phyloP scores from a whole-genome alignment of 2,329 filamentous ascomycete species.

The Exophiala phaeomuriformis region DNA sequence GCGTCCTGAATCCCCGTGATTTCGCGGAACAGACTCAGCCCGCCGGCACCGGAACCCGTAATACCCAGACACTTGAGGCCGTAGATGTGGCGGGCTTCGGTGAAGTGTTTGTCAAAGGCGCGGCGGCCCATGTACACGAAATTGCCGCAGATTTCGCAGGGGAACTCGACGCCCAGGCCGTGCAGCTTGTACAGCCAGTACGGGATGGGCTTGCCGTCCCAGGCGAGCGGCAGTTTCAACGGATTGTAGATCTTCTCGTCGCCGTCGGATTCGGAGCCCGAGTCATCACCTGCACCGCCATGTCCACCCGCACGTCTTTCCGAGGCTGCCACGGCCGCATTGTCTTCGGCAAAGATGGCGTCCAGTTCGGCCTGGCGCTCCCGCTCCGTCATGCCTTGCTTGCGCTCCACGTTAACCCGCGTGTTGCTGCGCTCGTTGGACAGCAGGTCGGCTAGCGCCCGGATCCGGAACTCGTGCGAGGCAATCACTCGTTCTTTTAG shows the following conservation, averaged over 20 bases:
- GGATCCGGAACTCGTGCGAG: conserved; percentile 76
- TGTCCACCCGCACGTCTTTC: conserved; percentile 26
- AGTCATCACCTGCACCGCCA: conserved; percentile 44
- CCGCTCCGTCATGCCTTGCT: conserved; percentile 93
- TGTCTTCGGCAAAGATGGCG: conserved; percentile 63
- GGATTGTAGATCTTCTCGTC: conserved; percentile 95
- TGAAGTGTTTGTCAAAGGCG: conserved; percentile 98
- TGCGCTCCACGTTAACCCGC: conserved; percentile 87
- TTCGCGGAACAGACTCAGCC: conserved; percentile 83
- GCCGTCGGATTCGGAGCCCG: conserved; percentile 64
- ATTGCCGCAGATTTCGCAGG: conserved; percentile 95
- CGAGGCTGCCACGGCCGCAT: conserved; percentile 33
- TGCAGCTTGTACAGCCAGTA: conserved; percentile 99
- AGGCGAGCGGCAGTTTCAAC: conserved; percentile 86
- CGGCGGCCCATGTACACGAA: conserved; percentile 97
- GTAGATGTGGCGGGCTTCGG: conserved; percentile 85
- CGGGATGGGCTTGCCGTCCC: conserved; percentile 98
- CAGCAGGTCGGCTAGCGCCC: conserved; percentile 72
- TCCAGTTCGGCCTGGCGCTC: conserved; percentile 92
- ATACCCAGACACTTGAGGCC: conserved; percentile 91
- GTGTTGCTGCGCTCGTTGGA: conserved; percentile 83
- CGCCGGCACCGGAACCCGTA: conserved; percentile 46
- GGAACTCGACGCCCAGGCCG: conserved; percentile 86
- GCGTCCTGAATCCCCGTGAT: conserved; percentile 91
- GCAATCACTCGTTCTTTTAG: conserved; percentile 87